A percentile compares a stretch with the other conserved stretches of the same genome.
phyloP scores from a whole-genome alignment of 306 rosid genomes.

The Prosopis cineraria region DNA sequence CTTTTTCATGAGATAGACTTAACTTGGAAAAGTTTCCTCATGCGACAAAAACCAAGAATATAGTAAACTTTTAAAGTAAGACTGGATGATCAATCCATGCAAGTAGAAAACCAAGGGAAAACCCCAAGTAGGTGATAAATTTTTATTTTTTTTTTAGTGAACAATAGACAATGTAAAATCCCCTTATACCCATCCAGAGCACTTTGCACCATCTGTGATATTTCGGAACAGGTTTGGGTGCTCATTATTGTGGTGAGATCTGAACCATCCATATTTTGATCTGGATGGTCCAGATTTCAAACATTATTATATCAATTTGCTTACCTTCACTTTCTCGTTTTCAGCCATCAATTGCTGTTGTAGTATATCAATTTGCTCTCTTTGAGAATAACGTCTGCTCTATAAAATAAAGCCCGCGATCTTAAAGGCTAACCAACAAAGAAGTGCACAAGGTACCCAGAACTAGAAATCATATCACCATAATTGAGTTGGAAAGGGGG shows the following conservation, averaged over 20 bases:
- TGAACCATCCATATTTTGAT: too few relatives aligned
- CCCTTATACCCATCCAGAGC: slow-evolving; percentile 98
- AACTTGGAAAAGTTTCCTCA: not conserved
- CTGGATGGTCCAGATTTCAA: too few relatives aligned
- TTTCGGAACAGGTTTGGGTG: too few relatives aligned
- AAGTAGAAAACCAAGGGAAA: slow-evolving; percentile 11
- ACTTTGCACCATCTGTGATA: slow-evolving; percentile 91
- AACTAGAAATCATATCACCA: not conserved
- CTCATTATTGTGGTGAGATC: too few relatives aligned
- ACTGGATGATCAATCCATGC: not conserved
- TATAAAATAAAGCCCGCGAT: slow-evolving; percentile 16
- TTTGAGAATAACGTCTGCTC: not conserved
- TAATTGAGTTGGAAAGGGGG: not conserved
- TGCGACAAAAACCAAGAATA: not conserved
- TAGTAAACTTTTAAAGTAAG: not conserved
- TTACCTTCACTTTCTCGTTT: not conserved
- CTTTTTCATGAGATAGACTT: too few relatives aligned
- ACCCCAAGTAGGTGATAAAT: too few relatives aligned
- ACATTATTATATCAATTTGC: too few relatives aligned
- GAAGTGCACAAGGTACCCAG: not conserved
- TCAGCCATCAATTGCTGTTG: not conserved
- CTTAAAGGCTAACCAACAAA: not conserved
- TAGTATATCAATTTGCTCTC: too few relatives aligned
- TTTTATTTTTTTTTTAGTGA: too few relatives aligned
- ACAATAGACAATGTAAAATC: slow-evolving; percentile 26